These are phyloP conservation scores for Pholiota conissans DNA, from an alignment of 768 basidiomycete genomes.

Conservation along the genomic window DNA sequence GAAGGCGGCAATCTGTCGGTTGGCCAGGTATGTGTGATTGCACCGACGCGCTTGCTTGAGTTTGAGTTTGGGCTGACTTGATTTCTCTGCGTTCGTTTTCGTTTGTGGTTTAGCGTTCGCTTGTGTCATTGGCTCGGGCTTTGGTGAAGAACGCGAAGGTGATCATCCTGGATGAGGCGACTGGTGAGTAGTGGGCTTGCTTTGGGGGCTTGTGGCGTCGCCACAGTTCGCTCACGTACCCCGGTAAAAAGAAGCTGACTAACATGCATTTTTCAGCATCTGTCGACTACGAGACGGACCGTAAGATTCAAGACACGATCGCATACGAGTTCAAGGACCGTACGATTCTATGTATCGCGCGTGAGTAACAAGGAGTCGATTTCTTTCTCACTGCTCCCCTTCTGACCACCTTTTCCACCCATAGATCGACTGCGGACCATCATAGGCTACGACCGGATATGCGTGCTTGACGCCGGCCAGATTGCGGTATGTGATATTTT, in stretches of 20 bases:
- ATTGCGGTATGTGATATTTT: slow-evolving; percentile 56
- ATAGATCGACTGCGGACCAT: slow-evolving; percentile 85
- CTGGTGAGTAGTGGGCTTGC: slow-evolving; percentile 39
- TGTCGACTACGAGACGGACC: slow-evolving; percentile 87
- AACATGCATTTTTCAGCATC: slow-evolving; percentile 57
- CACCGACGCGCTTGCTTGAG: not conserved
- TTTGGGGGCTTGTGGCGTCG: not conserved
- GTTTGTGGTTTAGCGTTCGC: slow-evolving; percentile 54
- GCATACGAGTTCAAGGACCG: slow-evolving; percentile 79
- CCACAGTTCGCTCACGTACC: not conserved
- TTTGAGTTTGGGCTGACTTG: slow-evolving; percentile 8
- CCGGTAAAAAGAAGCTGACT: too few species aligned
- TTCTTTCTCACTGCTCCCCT: not conserved
- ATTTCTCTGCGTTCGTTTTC: slow-evolving; percentile 6
- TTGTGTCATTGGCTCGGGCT: slow-evolving; percentile 87
- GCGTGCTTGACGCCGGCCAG: slow-evolving; percentile 80
- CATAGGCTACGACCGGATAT: slow-evolving; percentile 84
- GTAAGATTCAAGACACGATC: slow-evolving; percentile 91
- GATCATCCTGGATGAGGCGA: slow-evolving; percentile 89
- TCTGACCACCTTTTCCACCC: not conserved
- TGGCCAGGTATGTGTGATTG: slow-evolving; percentile 45
- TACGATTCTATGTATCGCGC: slow-evolving; percentile 86
- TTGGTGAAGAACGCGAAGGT: slow-evolving; percentile 84
- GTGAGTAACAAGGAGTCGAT: slow-evolving; percentile 40
- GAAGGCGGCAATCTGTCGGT: slow-evolving; percentile 86